Conservation (phyloP, 2,329 filamentous ascomycete genomes). For the Didymosphaeria variabile region DNA sequence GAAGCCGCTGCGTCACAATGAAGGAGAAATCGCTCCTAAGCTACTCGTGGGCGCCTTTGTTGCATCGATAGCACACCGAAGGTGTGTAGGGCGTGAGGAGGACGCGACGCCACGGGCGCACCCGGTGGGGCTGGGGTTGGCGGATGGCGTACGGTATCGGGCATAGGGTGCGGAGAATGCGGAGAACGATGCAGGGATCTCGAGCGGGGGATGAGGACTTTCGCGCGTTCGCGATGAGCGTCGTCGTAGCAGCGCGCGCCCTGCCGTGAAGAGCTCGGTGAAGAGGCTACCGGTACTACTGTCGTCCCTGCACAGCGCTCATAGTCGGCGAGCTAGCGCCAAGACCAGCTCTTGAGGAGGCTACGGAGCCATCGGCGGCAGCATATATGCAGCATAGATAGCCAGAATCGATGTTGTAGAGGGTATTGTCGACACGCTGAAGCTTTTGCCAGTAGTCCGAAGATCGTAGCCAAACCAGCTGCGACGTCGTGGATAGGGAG, state of each 20-base stretch:
- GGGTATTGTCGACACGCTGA: not conserved
- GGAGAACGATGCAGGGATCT: not conserved
- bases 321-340: not conserved
- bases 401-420: not conserved
- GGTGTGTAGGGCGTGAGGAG: not conserved
- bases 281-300: not conserved
- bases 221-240: not conserved
- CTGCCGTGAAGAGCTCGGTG: not conserved
- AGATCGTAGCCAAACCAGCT: not conserved
- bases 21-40: not conserved
- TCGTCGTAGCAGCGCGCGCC: not conserved
- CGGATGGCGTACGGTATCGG: constrained; percentile 1
- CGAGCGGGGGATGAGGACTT: not conserved
- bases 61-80: not conserved
- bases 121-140: not conserved
- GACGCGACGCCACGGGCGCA: not conserved
- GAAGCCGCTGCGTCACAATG: not conserved
- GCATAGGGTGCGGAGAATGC: not conserved
- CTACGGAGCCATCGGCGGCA: constrained; percentile 6
- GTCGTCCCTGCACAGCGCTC: not conserved
- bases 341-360: not conserved
- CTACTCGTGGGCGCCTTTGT: not conserved
- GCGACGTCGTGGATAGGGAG: not conserved
- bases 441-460: not conserved
- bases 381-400: not conserved